These are phyloP conservation scores for Saccharomycopsis selenospora DNA, from an alignment of 805 yeast genomes.

Conservation along the genomic window DNA sequence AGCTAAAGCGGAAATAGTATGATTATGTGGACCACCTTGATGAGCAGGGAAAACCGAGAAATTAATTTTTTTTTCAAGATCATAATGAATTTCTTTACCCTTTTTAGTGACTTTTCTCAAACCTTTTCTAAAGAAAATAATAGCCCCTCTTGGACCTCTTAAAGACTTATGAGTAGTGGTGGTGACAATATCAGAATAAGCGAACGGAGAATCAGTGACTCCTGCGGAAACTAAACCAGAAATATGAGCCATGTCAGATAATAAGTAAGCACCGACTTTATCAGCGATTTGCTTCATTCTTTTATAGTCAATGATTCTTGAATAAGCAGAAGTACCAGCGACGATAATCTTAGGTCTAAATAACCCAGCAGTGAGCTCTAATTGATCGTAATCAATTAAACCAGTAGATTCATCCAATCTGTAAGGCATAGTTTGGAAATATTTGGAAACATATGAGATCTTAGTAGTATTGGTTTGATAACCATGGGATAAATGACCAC, in stretches of 20 bases:
- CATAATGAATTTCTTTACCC: slow-evolving; percentile 80
- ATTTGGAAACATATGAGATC: slow-evolving; percentile 86
- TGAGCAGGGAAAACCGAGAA: slow-evolving; percentile 98
- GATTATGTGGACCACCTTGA: slow-evolving; percentile 99
- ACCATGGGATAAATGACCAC: slow-evolving; percentile 97
- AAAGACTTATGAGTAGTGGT: slow-evolving; percentile 96
- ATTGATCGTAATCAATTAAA: slow-evolving; percentile 81
- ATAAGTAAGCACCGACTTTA: slow-evolving; percentile 84
- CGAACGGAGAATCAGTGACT: slow-evolving; percentile 88
- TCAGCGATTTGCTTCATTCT: slow-evolving; percentile 89
- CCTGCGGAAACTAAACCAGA: slow-evolving; percentile 95
- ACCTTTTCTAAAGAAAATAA: slow-evolving; percentile 96
- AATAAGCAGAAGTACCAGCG: slow-evolving; percentile 97
- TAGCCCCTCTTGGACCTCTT: slow-evolving; percentile 98
- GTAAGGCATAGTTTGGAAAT: slow-evolving; percentile 97
- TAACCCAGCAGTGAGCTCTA: slow-evolving; percentile 72
- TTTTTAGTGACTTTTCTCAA: slow-evolving; percentile 73
- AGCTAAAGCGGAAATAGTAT: slow-evolving; percentile 92
- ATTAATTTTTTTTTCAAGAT: slow-evolving; percentile 85
- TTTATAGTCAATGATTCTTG: slow-evolving; percentile 82
- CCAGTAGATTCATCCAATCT: slow-evolving; percentile 83
- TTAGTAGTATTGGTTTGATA: slow-evolving; percentile 87
- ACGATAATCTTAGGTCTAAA: slow-evolving; percentile 93
- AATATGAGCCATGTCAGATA: slow-evolving; percentile 97
- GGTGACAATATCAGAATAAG: slow-evolving; percentile 90